Evolutionary conservation across 2,329 filamentous ascomycete genomes (phyloP), one percentile per base, ranked within the genome.

Genomic region (Fusarium sarcochroum): DNA sequence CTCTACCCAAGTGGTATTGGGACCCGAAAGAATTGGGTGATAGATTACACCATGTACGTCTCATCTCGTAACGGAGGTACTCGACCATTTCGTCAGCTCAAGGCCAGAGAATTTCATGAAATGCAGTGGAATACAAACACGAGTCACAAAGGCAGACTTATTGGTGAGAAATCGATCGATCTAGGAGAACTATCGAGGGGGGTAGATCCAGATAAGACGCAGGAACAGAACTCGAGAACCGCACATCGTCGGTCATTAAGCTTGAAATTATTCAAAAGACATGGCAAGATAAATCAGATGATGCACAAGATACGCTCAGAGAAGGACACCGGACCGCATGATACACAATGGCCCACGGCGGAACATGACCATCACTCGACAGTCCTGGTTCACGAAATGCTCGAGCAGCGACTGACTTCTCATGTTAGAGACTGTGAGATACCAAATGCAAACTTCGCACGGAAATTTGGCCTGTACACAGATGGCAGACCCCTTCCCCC

Each of bases 361-460:
- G 21, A 34, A 34, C 51, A 27, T 45, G 58, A 51, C 17, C 23
- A 50, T 20, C 42, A 30, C 34, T 44, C 60, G 6, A 32, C 49
- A 18, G 23, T 49, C 6, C 48, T 60, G 21, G 25, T 67, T 21
- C 51, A 49, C 21, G 56, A 59, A 13, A 53, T 58, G 25, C 46
- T 63, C 17, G 48, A 69, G 25, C 58, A 64, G 32, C 63, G 38
- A 44, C 49, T 63, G 17, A 54, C 34, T 23, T 44, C 44, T 11
- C 50, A 32, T n/a, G 78, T 80, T 6, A 71, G 73, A n/a, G 79
- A 77, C 9, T 76, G 73, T 46, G 69, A 79, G 20, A 77, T 83
- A 42, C 82, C 82, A 4, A 81, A 84, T 58, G 80, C 80, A 14
- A 81, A 80, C 45, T 84, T 84, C 63, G 82, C 81, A 7, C 75